Conservation (phyloP, 805 yeast genomes). For the Starmerella stigmatis region DNA sequence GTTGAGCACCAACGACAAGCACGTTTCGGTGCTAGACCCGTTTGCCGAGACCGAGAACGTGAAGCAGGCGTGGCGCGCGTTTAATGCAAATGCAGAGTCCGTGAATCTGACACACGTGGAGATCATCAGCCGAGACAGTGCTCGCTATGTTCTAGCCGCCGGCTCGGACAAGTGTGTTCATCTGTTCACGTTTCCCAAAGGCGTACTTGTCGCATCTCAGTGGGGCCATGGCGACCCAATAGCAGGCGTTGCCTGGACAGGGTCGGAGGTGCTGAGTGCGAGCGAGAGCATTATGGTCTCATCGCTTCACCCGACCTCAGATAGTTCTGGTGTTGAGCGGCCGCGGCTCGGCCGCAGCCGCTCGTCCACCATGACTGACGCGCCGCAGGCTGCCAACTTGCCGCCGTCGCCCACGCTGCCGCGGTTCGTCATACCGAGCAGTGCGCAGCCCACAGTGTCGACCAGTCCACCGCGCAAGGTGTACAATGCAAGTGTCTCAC, state of each 20-base stretch:
- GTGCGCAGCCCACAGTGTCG: background rate
- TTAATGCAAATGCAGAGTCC: slow-evolving; percentile 18
- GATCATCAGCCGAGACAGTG: background rate
- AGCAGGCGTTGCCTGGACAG: slow-evolving; percentile 32
- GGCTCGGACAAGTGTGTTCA: slow-evolving; percentile 51
- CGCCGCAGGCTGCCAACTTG: too few relatives aligned
- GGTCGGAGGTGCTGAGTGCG: slow-evolving; percentile 12
- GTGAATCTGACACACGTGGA: slow-evolving; percentile 16
- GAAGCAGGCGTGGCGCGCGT: slow-evolving; percentile 12
- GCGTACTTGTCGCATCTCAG: slow-evolving; percentile 39
- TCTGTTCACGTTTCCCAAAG: slow-evolving; percentile 37
- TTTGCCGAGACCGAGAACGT: slow-evolving; percentile 9
- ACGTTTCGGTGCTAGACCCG: slow-evolving; percentile 16
- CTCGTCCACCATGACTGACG: too few relatives aligned
- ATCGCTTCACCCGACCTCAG: background rate
- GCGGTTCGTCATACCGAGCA: background rate
- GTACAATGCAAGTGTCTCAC: slow-evolving; percentile 4
- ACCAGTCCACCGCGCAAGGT: slow-evolving; percentile 9
- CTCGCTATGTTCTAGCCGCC: slow-evolving; percentile 24
- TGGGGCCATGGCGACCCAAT: slow-evolving; percentile 56
- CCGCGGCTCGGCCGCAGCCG: too few relatives aligned
- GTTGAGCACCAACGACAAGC: slow-evolving; percentile 22
- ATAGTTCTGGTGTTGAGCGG: too few relatives aligned
- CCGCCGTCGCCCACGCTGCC: background rate
- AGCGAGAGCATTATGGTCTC: slow-evolving; percentile 18